phyloP scores from a whole-genome alignment of 495 filamentous ascomycete species.

The Podospora tetraspora region DNA sequence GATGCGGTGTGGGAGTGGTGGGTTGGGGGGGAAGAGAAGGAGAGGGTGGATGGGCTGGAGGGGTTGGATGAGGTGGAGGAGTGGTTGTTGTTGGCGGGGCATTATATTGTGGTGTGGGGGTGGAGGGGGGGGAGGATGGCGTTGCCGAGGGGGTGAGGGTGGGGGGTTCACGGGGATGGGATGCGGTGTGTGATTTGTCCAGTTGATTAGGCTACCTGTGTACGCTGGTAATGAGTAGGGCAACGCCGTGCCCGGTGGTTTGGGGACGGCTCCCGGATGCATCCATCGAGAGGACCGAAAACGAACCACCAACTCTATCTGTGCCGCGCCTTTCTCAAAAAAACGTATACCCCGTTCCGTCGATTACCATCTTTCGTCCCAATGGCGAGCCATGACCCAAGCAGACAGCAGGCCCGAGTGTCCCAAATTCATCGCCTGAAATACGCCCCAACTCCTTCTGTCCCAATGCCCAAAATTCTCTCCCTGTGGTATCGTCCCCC shows the following conservation, averaged over 20 bases:
- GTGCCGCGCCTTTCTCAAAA: not conserved
- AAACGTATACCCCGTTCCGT: not conserved
- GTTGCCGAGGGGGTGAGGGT: constrained; percentile 6
- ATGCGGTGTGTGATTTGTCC: not conserved
- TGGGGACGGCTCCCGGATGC: not conserved
- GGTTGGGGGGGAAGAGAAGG: constrained; percentile 68
- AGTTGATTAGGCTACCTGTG: not conserved
- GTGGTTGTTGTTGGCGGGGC: constrained; percentile 78
- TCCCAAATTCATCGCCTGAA: not conserved
- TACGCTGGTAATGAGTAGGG: too few species aligned
- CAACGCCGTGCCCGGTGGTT: too few species aligned
- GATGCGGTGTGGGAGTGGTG: constrained; percentile 71
- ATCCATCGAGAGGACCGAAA: not conserved
- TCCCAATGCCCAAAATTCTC: not conserved
- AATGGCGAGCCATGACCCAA: not conserved
- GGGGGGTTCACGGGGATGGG: not conserved
- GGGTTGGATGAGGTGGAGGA: constrained; percentile 96
- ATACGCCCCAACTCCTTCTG: not conserved
- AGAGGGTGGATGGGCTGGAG: constrained; percentile 71
- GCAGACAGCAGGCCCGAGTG: not conserved
- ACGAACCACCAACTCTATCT: not conserved
- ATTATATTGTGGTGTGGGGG: constrained; percentile 88
- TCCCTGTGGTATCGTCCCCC: not conserved
- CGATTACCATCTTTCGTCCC: not conserved
- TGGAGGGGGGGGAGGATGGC: constrained; percentile 36